Conservation (phyloP, 2,329 filamentous ascomycete species). For the Achaetomium macrosporum region DNA sequence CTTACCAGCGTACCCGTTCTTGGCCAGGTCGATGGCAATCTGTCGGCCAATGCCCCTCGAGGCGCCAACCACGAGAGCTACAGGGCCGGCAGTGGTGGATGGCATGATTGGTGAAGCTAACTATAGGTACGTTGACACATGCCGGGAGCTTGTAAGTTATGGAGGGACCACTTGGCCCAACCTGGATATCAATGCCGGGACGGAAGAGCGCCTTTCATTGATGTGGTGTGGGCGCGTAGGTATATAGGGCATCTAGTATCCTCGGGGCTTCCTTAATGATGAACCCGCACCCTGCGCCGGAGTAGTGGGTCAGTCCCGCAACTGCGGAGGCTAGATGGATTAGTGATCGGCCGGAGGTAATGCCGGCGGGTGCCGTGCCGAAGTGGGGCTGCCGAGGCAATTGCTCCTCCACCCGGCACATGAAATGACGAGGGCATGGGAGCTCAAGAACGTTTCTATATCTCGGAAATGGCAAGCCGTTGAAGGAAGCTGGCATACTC, state of each 20-base stretch:
- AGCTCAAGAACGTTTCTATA: not conserved
- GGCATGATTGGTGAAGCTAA: constrained; percentile 12
- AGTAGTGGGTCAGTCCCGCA: constrained; percentile 1
- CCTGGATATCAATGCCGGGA: too few relatives aligned
- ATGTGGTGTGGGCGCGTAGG: too few relatives aligned
- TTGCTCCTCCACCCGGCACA: not conserved
- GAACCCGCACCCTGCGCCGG: not conserved
- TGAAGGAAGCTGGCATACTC: too few relatives aligned
- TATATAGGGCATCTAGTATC: too few relatives aligned
- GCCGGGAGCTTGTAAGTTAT: too few relatives aligned
- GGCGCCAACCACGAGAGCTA: constrained; percentile 68
- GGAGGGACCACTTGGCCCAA: too few relatives aligned
- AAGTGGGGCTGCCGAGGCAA: constrained; percentile 12
- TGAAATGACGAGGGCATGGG: not conserved
- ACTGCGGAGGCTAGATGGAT: not conserved
- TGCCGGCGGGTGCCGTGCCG: not conserved
- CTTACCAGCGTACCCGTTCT: constrained; percentile 62
- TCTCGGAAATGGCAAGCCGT: too few relatives aligned
- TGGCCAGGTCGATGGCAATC: constrained; percentile 70
- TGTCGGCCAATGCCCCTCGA: constrained; percentile 78
- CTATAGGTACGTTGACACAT: too few relatives aligned
- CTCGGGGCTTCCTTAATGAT: too few relatives aligned
- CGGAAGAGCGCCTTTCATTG: too few relatives aligned
- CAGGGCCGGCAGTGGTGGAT: constrained; percentile 34
- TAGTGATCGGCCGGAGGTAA: constrained; percentile 9